A percentile compares a stretch with the other conserved stretches of the same genome.
Conservation (phyloP, 2,329 filamentous ascomycete genomes). For the Paraphaeosphaeria sporulosa region DNA sequence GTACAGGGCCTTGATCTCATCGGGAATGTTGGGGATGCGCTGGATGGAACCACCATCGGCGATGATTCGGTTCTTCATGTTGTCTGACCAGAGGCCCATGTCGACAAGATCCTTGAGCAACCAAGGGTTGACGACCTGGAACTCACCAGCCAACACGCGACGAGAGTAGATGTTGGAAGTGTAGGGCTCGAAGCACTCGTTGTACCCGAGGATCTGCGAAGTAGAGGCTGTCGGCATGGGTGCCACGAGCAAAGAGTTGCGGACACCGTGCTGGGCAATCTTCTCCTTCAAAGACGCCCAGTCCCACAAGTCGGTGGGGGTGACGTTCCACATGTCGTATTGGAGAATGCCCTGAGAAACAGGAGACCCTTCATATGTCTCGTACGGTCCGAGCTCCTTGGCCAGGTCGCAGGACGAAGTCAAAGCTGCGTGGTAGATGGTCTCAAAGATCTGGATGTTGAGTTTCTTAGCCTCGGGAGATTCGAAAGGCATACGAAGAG, state of each 20-base stretch:
- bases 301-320: conserved; percentile 93
- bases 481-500: conserved; percentile 95
- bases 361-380: conserved; percentile 90
- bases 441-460: conserved; percentile 99
- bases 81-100: conserved; percentile 97
- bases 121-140: conserved; percentile 99
- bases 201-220: conserved; percentile 97
- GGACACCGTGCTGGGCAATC: conserved; percentile 90
- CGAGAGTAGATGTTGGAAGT: conserved; percentile 99
- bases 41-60: conserved; percentile 95
- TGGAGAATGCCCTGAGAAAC: conserved; percentile 95
- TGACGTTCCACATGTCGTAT: conserved; percentile 98
- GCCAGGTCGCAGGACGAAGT: conserved; percentile 89
- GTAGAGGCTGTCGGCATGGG: conserved; percentile 98
- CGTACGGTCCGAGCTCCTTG: conserved; percentile 82
- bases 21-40: conserved; percentile 94
- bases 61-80: conserved; percentile 99
- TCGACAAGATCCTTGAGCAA: conserved; percentile 97
- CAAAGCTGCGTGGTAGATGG: conserved; percentile 95
- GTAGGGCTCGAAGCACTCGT: conserved; percentile 99
- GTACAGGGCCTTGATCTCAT: conserved; percentile 95
- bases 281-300: conserved; percentile 88
- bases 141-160: conserved; percentile 95
- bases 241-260: conserved; percentile 93
- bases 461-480: conserved; percentile 91